A percentile compares a stretch with the other conserved stretches of the same genome.
phyloP scores from a whole-genome alignment of 331 rosid genomes.

The Acacia pycnantha region DNA sequence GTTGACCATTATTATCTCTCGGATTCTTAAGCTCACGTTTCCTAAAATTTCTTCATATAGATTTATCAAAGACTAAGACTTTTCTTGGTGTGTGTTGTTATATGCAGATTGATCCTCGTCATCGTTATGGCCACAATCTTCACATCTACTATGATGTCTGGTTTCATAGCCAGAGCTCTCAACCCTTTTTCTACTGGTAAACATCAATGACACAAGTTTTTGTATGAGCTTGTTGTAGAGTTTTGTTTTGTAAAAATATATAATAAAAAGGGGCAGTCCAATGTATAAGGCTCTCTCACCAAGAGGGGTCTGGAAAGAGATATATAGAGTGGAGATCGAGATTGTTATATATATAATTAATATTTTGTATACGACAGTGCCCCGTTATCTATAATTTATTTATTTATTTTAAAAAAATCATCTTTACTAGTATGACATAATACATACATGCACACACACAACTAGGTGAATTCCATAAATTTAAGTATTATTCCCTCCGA shows the following conservation, averaged over 20 bases:
- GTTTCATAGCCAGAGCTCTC: conserved; percentile 59
- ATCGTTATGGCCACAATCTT: conserved; percentile 91
- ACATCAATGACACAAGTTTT: neutral
- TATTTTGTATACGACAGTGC: neutral
- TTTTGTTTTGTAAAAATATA: neutral
- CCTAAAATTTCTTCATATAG: neutral
- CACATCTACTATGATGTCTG: conserved; percentile 73
- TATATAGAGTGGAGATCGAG: no score
- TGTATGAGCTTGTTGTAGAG: neutral
- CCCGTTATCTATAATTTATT: no score
- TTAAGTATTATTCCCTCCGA: no score
- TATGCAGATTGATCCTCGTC: conserved; percentile 88
- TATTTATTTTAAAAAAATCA: neutral
- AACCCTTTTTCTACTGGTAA: conserved; percentile 93
- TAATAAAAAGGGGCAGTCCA: neutral
- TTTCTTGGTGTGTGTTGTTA: neutral
- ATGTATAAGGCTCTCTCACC: no score
- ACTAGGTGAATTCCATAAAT: no score
- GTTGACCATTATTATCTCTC: neutral
- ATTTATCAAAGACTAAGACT: neutral
- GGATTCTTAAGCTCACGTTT: neutral
- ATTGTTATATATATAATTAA: no score
- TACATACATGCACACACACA: neutral
- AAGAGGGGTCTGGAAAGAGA: no score
- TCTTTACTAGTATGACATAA: neutral